These are phyloP conservation scores for Tricladium varicosporioides DNA, from an alignment of 2,329 filamentous ascomycete genomes.

Conservation along the genomic window DNA sequence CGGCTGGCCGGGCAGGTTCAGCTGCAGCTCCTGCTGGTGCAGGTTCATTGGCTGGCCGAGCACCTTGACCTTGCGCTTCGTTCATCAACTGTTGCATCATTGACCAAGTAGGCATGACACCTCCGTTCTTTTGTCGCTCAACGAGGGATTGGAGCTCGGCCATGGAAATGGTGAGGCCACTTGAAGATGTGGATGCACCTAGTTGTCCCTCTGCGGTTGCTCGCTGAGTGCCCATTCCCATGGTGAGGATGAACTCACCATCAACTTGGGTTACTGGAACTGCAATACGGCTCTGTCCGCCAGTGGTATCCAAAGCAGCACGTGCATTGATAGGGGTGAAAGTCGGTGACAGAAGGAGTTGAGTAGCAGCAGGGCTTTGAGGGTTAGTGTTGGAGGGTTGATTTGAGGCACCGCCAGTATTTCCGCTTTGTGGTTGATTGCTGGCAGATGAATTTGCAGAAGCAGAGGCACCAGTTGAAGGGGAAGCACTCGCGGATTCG, in stretches of 20 bases:
- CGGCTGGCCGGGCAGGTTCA: no score
- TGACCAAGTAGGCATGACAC: not conserved
- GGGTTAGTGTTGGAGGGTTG: constrained; percentile 3
- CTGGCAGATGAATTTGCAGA: not conserved
- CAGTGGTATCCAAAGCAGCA: constrained; percentile 6
- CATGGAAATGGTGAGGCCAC: not conserved
- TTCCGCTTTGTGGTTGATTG: not conserved
- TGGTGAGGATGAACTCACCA: constrained; percentile 21
- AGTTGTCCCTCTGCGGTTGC: not conserved
- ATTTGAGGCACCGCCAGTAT: not conserved
- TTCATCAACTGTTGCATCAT: not conserved
- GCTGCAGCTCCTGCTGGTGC: no score
- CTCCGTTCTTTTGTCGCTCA: not conserved
- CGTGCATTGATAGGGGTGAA: constrained; percentile 11
- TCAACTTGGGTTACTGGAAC: constrained; percentile 13
- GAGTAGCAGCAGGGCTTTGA: constrained; percentile 14
- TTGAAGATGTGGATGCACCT: not conserved
- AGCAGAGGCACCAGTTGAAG: not conserved
- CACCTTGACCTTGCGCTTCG: no score
- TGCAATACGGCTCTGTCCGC: constrained; percentile 9
- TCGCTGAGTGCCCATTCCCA: constrained; percentile 3
- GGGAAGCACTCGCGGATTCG: not conserved
- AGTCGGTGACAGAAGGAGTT: constrained; percentile 15
- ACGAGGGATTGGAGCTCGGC: not conserved
- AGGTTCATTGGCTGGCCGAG: no score